Evolutionary conservation across 768 basidiomycete species (phyloP), one percentile per base, ranked within the genome.

Genomic region (Podaxis rugospora): DNA sequence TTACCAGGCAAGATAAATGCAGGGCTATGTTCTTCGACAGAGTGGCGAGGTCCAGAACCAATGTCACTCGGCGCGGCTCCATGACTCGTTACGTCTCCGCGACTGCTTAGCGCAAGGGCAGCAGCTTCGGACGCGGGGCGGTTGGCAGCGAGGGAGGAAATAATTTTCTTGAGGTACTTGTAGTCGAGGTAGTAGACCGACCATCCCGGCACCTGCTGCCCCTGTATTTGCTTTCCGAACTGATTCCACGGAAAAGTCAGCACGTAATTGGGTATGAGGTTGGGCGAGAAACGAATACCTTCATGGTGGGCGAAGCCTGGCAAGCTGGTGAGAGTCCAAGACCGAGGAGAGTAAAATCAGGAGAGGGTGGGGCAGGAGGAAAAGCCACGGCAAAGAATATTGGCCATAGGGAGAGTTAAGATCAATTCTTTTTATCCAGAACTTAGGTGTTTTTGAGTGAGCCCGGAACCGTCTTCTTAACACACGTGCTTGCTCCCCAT

Each of bases 211-310:
- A 98, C 88, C 78, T 97, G 94, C 72, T 96, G 91, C 32, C 90
- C 86, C 74, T 94, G 95, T 64, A 99, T 94, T 63, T 93, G 90
- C 80, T 99, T 99, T 68, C 97, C 97, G 74, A 99, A 99, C 95
- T 98, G 51, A n/a, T 36, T 21, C 28, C 70, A n/a, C 49, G 13
- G 51, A 44, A 51, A 51, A 56, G 37, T 56, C 65, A 62, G 61
- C 39, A 63, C 55, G 25, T 37, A 28, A 25, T 25, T 23, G 52
- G 11, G n/a, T 37, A 13, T 28, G n/a, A 32, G 37, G 55, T 32
- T 62, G 56, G 53, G 54, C 42, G 18, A 58, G 54, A 49, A 25
- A 50, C 52, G 63, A 66, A 42, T 63, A 74, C 76, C 74, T 77
- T 76, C 76, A 76, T 77, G 47, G 56, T 66, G 25, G 32, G 27